Evolutionary conservation across 2,329 filamentous ascomycete species (phyloP).

Genomic region (Paecilomyces formosus): DNA sequence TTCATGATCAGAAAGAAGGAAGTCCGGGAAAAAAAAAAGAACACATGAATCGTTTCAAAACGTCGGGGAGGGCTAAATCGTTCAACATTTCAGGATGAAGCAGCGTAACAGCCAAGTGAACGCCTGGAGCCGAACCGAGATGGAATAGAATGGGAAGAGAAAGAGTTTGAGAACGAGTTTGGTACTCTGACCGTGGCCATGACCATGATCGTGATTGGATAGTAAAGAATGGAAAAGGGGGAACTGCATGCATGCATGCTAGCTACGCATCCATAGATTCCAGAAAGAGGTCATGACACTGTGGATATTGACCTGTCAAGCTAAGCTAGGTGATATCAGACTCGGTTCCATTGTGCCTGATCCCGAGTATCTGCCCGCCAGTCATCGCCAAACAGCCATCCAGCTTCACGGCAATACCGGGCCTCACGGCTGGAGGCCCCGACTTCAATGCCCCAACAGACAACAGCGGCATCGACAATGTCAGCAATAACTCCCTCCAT

Average conservation of each 20-base stretch:
- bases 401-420: constrained; percentile 86
- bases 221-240: background rate
- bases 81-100: background rate
- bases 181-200: background rate
- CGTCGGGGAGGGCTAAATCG: background rate
- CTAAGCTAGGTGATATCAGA: constrained; percentile 1
- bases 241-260: background rate
- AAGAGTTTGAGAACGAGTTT: background rate
- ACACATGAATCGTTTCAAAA: background rate
- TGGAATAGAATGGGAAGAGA: background rate
- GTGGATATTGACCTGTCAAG: background rate
- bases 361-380: constrained; percentile 1
- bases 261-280: background rate
- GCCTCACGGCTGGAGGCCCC: constrained; percentile 54
- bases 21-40: background rate
- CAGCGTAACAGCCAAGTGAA: background rate
- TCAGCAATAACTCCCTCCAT: constrained; percentile 84
- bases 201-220: no score
- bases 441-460: constrained; percentile 91
- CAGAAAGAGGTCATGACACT: background rate
- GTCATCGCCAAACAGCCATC: constrained; percentile 70
- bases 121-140: background rate
- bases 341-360: constrained; percentile 2
- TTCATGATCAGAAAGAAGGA: background rate
- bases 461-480: constrained; percentile 78